phyloP scores from a whole-genome alignment of 2,329 filamentous ascomycete genomes.

The Xylaria digitata region DNA sequence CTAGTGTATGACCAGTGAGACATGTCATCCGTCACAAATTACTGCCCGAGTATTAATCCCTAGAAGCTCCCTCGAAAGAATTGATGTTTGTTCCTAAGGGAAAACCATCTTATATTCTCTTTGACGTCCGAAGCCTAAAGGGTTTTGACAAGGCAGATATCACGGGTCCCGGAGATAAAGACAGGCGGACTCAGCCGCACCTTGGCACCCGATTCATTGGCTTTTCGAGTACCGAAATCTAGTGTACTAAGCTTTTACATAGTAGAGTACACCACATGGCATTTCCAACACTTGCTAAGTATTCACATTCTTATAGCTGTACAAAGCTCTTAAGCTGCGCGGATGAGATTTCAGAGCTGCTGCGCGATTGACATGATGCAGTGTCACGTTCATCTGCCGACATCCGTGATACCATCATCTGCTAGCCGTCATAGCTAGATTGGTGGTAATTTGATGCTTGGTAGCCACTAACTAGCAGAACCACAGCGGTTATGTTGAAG shows the following conservation, averaged over 20 bases:
- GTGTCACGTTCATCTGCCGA: background rate
- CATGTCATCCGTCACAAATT: constrained; percentile 6
- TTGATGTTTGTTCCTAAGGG: background rate
- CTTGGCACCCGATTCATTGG: constrained; percentile 28
- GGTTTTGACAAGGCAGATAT: background rate
- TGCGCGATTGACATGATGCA: background rate
- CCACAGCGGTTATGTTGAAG: no score
- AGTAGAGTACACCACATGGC: no score
- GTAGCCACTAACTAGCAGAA: background rate
- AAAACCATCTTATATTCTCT: background rate
- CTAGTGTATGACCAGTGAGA: constrained; percentile 13
- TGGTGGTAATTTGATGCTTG: background rate
- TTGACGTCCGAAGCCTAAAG: background rate
- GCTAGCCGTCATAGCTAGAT: background rate
- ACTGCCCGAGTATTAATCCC: background rate
- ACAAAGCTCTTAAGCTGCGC: background rate
- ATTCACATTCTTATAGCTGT: background rate
- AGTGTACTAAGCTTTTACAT: background rate
- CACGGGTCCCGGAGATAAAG: background rate
- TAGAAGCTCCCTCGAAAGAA: background rate
- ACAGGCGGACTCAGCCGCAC: constrained; percentile 27
- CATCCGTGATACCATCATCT: no score
- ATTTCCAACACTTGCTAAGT: background rate
- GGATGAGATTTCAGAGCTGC: background rate
- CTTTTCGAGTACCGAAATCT: constrained; percentile 19